Base-by-base conservation (phyloP, 2,329 filamentous ascomycete genomes). In the Raffaelea deltoideospora region DNA sequence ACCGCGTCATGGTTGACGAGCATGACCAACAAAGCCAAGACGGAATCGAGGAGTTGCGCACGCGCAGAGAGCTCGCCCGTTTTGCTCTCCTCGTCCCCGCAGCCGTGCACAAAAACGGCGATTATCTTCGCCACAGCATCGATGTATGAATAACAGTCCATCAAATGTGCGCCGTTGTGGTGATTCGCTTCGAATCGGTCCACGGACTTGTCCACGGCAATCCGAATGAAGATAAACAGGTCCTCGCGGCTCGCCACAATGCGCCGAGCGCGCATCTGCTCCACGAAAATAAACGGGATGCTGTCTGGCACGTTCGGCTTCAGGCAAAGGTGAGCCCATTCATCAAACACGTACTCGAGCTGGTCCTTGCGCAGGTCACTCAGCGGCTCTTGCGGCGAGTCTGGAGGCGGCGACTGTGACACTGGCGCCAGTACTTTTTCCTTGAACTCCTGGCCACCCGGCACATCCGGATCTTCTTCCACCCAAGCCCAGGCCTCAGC, bases 301-400 rank as follows among this genome's bases (percentile, higher is more conserved):
- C 79, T 81, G 43, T 85, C 79, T 4, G 79, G 76, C 4, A 79
- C 74, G 46, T 78, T 75, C n/a, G 76, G 70, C 48, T 85, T 83
- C 55, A 80, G 80, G 59, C 70, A 79, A 8, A 95, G 69, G 41
- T 79, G 76, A 21, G 88, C 72, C 90, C 90, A 98, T 59, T 98
- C 90, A 31, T 88, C 86, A 50, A 98, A 95, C 17, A 95, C 70
- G 52, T 98, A 96, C 48, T 92, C 85, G 58, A 93, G 75, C 54
- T 95, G 85, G 43, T 93, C 84, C 43, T 77, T 74, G 46, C 77
- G 77, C 23, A 72, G 65, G 28, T 61, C 55, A 14, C 64, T 58
- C 34, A 73, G 67, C 39, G 78, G 72, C 18, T 68, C 72, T 15
- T 37, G 33, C 10, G 29, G 5, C 4, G 22, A 65, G 59, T 36